Conservation (phyloP, 345 rosid species). For the Hibiscus tridactylites region DNA sequence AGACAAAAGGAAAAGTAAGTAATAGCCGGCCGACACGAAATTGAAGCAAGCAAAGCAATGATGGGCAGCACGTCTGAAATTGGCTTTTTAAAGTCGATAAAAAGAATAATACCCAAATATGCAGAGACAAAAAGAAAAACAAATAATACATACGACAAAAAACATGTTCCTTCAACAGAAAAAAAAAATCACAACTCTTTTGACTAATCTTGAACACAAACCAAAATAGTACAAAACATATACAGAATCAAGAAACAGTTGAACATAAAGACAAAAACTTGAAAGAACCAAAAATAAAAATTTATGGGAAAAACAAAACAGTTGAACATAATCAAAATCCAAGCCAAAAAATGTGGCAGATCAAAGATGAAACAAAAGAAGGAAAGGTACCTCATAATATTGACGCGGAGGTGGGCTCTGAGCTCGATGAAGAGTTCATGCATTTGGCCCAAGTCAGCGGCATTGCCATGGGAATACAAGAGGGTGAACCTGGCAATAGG, state of each 20-base stretch:
- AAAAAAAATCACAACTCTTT: too few species aligned
- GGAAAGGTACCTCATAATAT: constrained; percentile 69
- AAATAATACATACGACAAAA: background rate
- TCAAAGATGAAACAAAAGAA: background rate
- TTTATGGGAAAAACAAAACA: background rate
- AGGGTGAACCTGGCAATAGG: constrained; percentile 83
- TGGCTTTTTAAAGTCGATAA: constrained; percentile 2
- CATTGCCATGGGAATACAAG: constrained; percentile 93
- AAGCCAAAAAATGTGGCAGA: background rate
- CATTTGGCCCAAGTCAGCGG: constrained; percentile 98
- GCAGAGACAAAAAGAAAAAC: constrained; percentile 6
- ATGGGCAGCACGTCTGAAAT: background rate
- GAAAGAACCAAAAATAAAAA: too few species aligned
- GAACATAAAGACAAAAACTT: too few species aligned
- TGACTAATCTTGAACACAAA: too few species aligned
- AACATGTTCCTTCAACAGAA: background rate
- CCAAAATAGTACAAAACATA: too few species aligned
- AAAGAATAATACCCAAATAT: constrained; percentile 10
- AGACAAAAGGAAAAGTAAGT: background rate
- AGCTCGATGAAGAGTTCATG: constrained; percentile 92
- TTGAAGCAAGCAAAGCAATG: background rate
- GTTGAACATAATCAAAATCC: constrained; percentile 13
- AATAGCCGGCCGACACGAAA: background rate
- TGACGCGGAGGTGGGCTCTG: constrained; percentile 85
- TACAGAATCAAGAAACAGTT: too few species aligned